These are phyloP conservation scores for Gracilaria caudata DNA, from an alignment of 23 red algal species.

Conservation along the genomic window DNA sequence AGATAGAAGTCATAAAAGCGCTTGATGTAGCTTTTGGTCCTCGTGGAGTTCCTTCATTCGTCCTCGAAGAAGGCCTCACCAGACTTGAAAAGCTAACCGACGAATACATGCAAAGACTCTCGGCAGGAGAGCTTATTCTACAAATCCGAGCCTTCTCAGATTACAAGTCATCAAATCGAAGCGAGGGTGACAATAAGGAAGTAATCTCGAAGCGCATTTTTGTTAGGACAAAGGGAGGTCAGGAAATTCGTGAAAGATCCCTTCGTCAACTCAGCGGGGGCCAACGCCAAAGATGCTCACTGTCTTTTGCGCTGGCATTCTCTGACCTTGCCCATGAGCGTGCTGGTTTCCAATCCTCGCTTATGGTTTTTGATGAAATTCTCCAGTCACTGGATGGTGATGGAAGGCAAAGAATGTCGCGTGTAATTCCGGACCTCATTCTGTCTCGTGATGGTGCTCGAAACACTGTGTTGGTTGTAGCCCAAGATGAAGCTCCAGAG, in stretches of 20 bases:
- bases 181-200: constrained; percentile 63
- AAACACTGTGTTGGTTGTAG: constrained; percentile 78
- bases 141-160: constrained; percentile 61
- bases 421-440: constrained; percentile 32
- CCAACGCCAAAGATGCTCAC: constrained; percentile 69
- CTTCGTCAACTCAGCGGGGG: constrained; percentile 77
- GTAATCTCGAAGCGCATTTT: constrained; percentile 71
- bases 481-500: constrained; percentile 72
- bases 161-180: constrained; percentile 53
- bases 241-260: constrained; percentile 33
- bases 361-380: constrained; percentile 88
- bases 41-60: constrained; percentile 61
- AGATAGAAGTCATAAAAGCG: constrained; percentile 21
- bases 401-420: constrained; percentile 66
- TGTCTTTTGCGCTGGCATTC: constrained; percentile 81
- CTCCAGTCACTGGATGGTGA: constrained; percentile 80
- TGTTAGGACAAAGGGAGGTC: background rate
- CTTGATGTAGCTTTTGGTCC: constrained; percentile 65
- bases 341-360: constrained; percentile 67
- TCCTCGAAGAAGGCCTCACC: constrained; percentile 70
- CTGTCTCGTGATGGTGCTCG: constrained; percentile 3
- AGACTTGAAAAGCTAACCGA: constrained; percentile 54
- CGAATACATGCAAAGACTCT: constrained; percentile 61
- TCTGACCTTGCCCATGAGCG: constrained; percentile 66
- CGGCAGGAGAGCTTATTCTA: constrained; percentile 63